Conservation (phyloP, 129 eudicot genomes). For the Erigeron canadensis region DNA sequence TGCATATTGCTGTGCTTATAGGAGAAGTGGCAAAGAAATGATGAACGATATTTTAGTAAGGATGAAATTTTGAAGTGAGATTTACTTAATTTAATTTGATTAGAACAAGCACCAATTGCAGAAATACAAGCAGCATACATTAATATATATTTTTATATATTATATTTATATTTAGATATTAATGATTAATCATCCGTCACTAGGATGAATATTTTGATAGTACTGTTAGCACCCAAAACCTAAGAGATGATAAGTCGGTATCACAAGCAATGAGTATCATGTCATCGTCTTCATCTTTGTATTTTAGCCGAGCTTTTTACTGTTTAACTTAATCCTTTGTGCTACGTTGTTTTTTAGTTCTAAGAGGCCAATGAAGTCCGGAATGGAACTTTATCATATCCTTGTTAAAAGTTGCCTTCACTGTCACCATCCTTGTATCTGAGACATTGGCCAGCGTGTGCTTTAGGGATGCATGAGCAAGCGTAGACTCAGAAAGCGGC, state of each 20-base stretch:
- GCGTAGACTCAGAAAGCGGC: neutral
- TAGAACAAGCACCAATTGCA: too few relatives aligned
- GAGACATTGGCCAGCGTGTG: neutral
- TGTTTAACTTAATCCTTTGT: neutral
- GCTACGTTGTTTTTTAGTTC: slow-evolving; percentile 22
- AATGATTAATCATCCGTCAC: neutral
- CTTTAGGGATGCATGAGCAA: neutral
- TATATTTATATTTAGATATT: too few relatives aligned
- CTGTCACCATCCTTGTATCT: neutral
- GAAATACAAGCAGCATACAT: too few relatives aligned
- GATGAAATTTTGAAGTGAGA: too few relatives aligned
- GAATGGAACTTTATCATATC: slow-evolving; percentile 7
- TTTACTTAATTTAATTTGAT: too few relatives aligned
- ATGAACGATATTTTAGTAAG: too few relatives aligned
- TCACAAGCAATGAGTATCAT: neutral
- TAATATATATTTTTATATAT: too few relatives aligned
- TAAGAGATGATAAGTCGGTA: neutral
- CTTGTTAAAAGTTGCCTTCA: neutral
- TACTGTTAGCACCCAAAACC: neutral
- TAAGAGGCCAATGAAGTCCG: neutral
- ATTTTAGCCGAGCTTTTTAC: neutral
- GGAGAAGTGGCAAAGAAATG: too few relatives aligned
- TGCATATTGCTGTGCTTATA: too few relatives aligned
- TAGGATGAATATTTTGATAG: neutral
- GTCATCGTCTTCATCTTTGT: slow-evolving; percentile 8